Evolutionary conservation across 768 basidiomycete species (phyloP), one percentile per base, ranked within the genome.

Genomic region (Collybiopsis luxurians): DNA sequence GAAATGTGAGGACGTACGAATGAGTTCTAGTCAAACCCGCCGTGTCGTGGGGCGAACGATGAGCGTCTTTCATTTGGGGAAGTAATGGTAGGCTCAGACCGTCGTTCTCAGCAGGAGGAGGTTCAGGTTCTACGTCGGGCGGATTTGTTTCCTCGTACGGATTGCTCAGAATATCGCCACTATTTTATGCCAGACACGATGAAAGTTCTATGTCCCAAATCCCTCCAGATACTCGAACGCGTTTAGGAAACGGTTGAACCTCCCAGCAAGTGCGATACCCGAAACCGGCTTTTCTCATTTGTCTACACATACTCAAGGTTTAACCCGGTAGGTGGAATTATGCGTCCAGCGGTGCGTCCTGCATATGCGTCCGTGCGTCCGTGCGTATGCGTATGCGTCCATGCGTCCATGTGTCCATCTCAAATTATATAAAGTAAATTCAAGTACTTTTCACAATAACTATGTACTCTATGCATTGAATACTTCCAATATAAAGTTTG

Each of bases 1-100:
- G 94, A 50, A 88, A 90, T 60, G 92, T 96, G 2, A 75, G 95
- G 24, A 88, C 93, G 75, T 97, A 98, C 71, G 86, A 89, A 1
- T 80, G 83, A 2, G 95, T 98, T 67, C 77, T 98, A 21, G 86
- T 98, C 53, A 85, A 83, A 64, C 85, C 78, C 2, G 78, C 75
- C 12, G 74, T 78, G 2, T 68, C 73, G 1, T 83, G 81, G 81
- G 80, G 54, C 21, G 44, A 55, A 27, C 9, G 26, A 17, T 30
- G 30, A 2, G 13, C 36, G 1, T 23, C 36, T 21, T 26, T 31
- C 21, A 24, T 7, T 53, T 23, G 61, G 60, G n/a, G 56, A 61
- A 24, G 36, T 38, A 26, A 50, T n/a, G 51, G 51, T 30, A 57
- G 23, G 27, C 19, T 21, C 23, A 40, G 21, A 28, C 48, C 48